Evolutionary conservation across 495 filamentous ascomycete species (phyloP).

Genomic region (Podospora comata): DNA sequence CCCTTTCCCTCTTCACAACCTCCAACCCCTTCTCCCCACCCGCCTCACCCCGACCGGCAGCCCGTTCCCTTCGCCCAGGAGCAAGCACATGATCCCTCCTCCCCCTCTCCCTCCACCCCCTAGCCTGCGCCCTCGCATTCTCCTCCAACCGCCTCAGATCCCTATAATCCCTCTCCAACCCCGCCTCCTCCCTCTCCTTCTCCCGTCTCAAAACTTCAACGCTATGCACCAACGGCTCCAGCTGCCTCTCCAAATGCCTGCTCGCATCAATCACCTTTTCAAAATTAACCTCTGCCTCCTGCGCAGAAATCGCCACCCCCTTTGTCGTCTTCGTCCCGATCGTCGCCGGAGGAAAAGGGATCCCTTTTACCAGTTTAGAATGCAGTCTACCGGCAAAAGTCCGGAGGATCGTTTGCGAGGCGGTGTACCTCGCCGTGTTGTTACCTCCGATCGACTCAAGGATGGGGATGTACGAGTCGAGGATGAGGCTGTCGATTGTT

Average conservation of each 20-base stretch:
- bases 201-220: conserved; percentile 42
- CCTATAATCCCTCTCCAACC: conserved; percentile 41
- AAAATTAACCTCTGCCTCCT: conserved; percentile 45
- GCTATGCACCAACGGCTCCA: conserved; percentile 45
- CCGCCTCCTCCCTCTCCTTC: conserved; percentile 39
- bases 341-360: conserved; percentile 43
- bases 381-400: conserved; percentile 36
- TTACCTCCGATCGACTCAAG: conserved; percentile 37
- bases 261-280: conserved; percentile 41
- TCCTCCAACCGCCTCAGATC: conserved; percentile 35
- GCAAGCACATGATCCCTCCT: conserved; percentile 44
- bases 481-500: conserved; percentile 37
- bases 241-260: conserved; percentile 35
- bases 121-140: conserved; percentile 40
- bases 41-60: conserved; percentile 7
- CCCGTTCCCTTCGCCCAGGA: conserved; percentile 25
- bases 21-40: conserved; percentile 14
- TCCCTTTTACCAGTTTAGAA: conserved; percentile 36
- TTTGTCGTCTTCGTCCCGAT: background rate
- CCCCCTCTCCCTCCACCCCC: conserved; percentile 34
- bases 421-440: conserved; percentile 35
- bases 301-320: conserved; percentile 7
- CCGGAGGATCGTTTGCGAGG: conserved; percentile 36
- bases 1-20: conserved; percentile 21
- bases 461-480: conserved; percentile 39